These are phyloP conservation scores for Triangularia verruculosa DNA, from an alignment of 2,329 filamentous ascomycete genomes.

Conservation along the genomic window DNA sequence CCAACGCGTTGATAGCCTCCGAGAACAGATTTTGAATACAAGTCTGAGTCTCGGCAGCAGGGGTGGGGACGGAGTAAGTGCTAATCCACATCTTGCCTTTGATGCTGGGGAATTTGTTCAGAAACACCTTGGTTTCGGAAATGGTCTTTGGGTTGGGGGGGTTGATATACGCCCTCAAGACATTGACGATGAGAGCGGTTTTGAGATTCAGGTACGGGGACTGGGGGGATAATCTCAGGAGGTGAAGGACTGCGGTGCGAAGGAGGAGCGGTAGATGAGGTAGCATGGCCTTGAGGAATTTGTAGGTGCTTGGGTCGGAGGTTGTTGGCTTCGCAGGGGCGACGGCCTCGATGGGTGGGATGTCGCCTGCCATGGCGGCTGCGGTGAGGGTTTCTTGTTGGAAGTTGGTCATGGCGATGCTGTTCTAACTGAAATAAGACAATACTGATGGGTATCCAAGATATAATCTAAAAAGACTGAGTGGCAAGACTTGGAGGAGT, in stretches of 20 bases:
- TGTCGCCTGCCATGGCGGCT: not conserved
- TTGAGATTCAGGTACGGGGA: conserved; percentile 75
- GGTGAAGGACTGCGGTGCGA: conserved; percentile 60
- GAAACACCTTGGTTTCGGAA: conserved; percentile 60
- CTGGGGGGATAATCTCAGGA: conserved; percentile 65
- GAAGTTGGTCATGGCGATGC: not conserved
- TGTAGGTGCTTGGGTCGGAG: not conserved
- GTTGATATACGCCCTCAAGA: conserved; percentile 65
- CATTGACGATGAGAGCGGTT: conserved; percentile 67
- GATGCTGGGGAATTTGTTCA: conserved; percentile 61
- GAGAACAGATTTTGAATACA: conserved; percentile 54
- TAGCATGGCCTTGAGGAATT: conserved; percentile 36
- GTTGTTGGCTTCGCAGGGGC: not conserved
- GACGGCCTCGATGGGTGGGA: not conserved
- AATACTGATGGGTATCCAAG: not conserved
- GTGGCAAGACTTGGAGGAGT: not conserved
- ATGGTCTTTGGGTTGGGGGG: conserved; percentile 49
- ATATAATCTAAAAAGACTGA: not conserved
- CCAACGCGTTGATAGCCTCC: conserved; percentile 31
- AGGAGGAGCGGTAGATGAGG: conserved; percentile 59
- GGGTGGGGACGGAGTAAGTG: conserved; percentile 55
- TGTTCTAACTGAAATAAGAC: not conserved
- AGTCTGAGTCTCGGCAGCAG: conserved; percentile 47
- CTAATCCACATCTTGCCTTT: conserved; percentile 82
- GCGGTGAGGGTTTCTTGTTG: not conserved